Base-by-base conservation (phyloP, 2,329 filamentous ascomycete species). In the Orbilia oligospora region DNA sequence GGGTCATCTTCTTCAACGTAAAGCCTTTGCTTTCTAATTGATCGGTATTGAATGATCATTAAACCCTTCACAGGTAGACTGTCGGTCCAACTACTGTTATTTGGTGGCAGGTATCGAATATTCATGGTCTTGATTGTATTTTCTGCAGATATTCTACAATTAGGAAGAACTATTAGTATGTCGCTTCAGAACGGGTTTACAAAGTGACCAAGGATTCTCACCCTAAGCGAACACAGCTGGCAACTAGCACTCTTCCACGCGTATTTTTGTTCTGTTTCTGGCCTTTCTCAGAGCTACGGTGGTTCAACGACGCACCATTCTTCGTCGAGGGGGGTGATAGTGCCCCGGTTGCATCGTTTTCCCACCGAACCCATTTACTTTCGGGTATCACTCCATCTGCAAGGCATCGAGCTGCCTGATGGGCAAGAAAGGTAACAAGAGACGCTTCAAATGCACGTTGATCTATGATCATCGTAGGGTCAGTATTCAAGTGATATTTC, bases 321-420 rank as follows among this genome's bases (percentile, higher is more conserved):
- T 30, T 51, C 3, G 56, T 16, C 36, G 10, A 30, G 22, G 30
- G 36, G 2, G 41, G 12, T 14, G 67, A 38, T 12, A 9, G 5
- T 3, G 44, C 14, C 6, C 38, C 64, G 14, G 46, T 2, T 14
- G 30, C 30, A 30, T 69, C 64, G 18, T 78, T 72, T 48, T 78
- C 75, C 75, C 75, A 78, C n/a, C 75, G 44, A 10, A 78, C 75
- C 75, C 75, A 78, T 56, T 65, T 71, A n/a, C 75, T 78, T 22
- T 78, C 75, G 6, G 63, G 75, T 41, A 78, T 78, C 16, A 78
- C 75, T 1, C 53, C 69, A 18, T 78, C 75, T 20, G 75, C 68
- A 27, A 78, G 68, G 22, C 75, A 78, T 46, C 75, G 55, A 5
- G 75, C 75, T 2, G 75, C 75, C 33, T 78, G 75, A 18, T 69